phyloP scores from a whole-genome alignment of 2,329 filamentous ascomycete genomes.

The Onygena corvina region DNA sequence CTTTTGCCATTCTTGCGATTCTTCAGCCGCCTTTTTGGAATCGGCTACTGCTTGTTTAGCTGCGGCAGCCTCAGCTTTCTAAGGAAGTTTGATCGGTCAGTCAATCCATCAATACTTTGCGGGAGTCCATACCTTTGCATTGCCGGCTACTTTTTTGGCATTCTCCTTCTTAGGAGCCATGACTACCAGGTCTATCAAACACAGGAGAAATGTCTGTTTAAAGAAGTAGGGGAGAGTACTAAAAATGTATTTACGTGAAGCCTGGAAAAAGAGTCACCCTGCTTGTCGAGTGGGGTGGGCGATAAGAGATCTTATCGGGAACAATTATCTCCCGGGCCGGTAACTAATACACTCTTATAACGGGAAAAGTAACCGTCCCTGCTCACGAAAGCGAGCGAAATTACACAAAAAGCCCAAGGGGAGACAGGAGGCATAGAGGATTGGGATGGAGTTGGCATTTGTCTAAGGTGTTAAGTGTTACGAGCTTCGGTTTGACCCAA shows the following conservation, averaged over 20 bases:
- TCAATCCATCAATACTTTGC: not conserved
- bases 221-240: not conserved
- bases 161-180: constrained; percentile 76
- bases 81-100: constrained; percentile 20
- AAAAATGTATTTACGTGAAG: not conserved
- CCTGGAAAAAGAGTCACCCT: not conserved
- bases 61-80: constrained; percentile 81
- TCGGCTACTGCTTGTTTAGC: constrained; percentile 63
- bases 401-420: too few species aligned
- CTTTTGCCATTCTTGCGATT: constrained; percentile 69
- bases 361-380: too few species aligned
- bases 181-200: not conserved
- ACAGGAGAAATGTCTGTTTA: too few species aligned
- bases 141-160: constrained; percentile 78
- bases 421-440: too few species aligned
- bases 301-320: constrained; percentile 5
- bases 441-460: too few species aligned
- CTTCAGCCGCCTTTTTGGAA: constrained; percentile 51
- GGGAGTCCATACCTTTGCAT: constrained; percentile 45
- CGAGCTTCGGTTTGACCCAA: not conserved
- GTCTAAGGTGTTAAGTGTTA: too few species aligned
- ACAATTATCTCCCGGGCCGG: not conserved
- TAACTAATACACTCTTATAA: too few species aligned
- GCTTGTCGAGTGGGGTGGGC: not conserved
- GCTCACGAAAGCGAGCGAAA: too few species aligned